phyloP scores from a whole-genome alignment of 2,329 filamentous ascomycete genomes.

The Fusarium xylarioides region DNA sequence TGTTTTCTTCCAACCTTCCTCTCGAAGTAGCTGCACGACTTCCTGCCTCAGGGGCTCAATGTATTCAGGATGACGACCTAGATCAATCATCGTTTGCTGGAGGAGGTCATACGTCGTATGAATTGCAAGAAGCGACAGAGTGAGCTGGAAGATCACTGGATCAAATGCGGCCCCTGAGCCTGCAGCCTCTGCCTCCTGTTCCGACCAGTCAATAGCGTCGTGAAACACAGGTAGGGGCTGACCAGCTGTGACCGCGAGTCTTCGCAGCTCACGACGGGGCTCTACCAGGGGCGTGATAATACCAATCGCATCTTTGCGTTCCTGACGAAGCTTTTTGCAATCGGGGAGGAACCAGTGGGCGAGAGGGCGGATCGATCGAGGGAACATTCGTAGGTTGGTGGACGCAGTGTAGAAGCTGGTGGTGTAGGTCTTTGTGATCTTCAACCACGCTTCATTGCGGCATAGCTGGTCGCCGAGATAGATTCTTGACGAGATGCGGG shows the following conservation, averaged over 20 bases:
- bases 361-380: neutral
- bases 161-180: neutral
- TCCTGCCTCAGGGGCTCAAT: neutral
- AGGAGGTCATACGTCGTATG: neutral
- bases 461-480: neutral
- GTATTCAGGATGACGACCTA: neutral
- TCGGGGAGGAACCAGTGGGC: slow-evolving; percentile 4
- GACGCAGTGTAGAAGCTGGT: neutral
- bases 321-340: neutral
- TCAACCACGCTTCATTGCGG: neutral
- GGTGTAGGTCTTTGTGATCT: slow-evolving; percentile 1
- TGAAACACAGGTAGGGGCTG: neutral
- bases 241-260: neutral
- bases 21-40: neutral
- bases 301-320: neutral
- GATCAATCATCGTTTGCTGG: neutral
- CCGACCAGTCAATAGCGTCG: neutral
- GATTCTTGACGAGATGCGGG: neutral
- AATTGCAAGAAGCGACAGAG: neutral
- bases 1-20: neutral
- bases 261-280: neutral
- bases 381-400: neutral
- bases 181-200: neutral
- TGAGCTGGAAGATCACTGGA: neutral
- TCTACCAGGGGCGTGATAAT: neutral